Evolutionary conservation across 495 filamentous ascomycete species (phyloP), one percentile per base, ranked within the genome.

Genomic region (Annulohypoxylon bovei): DNA sequence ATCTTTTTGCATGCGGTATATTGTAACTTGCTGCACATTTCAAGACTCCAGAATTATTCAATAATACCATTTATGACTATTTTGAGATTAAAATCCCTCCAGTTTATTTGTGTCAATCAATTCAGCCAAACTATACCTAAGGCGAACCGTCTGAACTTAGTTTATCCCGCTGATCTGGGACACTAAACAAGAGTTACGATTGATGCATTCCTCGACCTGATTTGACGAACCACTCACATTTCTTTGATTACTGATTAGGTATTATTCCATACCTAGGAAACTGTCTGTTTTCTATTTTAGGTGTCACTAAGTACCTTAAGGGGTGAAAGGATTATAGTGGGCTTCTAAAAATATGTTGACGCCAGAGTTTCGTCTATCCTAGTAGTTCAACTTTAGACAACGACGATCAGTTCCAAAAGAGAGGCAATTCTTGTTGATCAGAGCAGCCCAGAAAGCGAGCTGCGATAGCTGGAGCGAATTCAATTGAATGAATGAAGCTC

Each of bases 381-480:
- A 18, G n/a, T 53, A n/a, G n/a, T 20, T 32, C n/a, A n/a, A 33
- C n/a, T 30, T 16, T 2, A 32, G 12, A 53, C 16, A 11, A 20
- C 49, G 49, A 53, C 49, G 49, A 53, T 53, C 49, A n/a, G 7
- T 53, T 53, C 28, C n/a, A 16, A 20, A 53, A 33, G 49, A 53
- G 49, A 53, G 20, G n/a, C 6, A 6, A 16, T 30, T 28, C 7
- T 16, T 20, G 28, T 53, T 53, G 27, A 53, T 28, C 28, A 8
- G 8, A 28, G 23, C 9, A 7, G 14, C 6, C 28, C 14, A 33
- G 11, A 27, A 30, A 32, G 23, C n/a, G 28, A 33, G 49, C 28
- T 20, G 6, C 28, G n/a, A 1, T 20, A 42, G n/a, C 39, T 42
- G 39, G 16, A 42, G n/a, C 39, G 1, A 12, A 53, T 32, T 33